These are phyloP conservation scores for Suillus decipiens DNA, from an alignment of 768 basidiomycete species.

Conservation along the genomic window DNA sequence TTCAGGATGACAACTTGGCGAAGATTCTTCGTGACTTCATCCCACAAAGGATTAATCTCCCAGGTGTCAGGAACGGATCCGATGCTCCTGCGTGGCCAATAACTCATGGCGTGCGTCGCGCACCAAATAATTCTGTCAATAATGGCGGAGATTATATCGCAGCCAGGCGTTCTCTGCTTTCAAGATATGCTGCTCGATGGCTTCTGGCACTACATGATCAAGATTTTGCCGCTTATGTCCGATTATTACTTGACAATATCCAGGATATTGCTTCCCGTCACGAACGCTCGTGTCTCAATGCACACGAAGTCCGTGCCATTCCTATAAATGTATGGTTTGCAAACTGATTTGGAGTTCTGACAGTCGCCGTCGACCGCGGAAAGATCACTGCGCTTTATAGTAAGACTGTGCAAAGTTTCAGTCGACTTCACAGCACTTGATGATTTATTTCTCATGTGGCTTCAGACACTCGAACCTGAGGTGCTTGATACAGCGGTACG, in stretches of 20 bases:
- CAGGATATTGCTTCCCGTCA: slow-evolving; percentile 40
- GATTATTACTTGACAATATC: slow-evolving; percentile 54
- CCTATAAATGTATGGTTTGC: neutral
- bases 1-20: slow-evolving; percentile 67
- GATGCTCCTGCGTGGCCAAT: slow-evolving; percentile 60
- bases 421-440: slow-evolving; percentile 61
- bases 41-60: slow-evolving; percentile 55
- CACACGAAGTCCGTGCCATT: slow-evolving; percentile 2
- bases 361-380: slow-evolving; percentile 33
- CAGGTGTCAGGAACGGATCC: slow-evolving; percentile 56
- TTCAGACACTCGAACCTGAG: slow-evolving; percentile 44
- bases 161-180: slow-evolving; percentile 52
- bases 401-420: slow-evolving; percentile 52
- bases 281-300: neutral
- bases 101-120: slow-evolving; percentile 26
- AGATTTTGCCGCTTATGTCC: slow-evolving; percentile 53
- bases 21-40: slow-evolving; percentile 69
- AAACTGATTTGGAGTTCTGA: neutral
- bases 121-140: slow-evolving; percentile 44
- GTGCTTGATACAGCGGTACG: slow-evolving; percentile 43
- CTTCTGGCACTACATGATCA: slow-evolving; percentile 66
- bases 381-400: slow-evolving; percentile 49
- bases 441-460: slow-evolving; percentile 59
- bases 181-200: slow-evolving; percentile 66
- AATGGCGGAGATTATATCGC: slow-evolving; percentile 76